These are phyloP conservation scores for Phaeoacremonium minimum DNA, from an alignment of 2,329 filamentous ascomycete species.

Conservation along the genomic window DNA sequence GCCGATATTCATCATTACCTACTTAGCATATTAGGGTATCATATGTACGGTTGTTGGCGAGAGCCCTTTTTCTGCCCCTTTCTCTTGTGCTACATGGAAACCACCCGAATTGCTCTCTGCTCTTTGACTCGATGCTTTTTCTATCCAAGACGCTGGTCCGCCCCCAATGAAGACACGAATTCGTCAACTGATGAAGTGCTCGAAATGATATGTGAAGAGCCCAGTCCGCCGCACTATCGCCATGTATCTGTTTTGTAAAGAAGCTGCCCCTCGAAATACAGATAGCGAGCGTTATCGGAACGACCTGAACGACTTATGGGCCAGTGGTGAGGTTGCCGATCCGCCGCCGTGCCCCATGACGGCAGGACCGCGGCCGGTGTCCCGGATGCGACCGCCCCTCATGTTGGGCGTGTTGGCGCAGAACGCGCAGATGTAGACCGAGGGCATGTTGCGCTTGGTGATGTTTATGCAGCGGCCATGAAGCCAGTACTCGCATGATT, in stretches of 20 bases:
- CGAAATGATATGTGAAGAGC: no score
- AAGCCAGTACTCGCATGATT: constrained; percentile 62
- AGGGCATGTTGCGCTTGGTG: constrained; percentile 45
- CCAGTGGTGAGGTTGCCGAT: constrained; percentile 31
- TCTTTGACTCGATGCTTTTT: no score
- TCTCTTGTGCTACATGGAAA: no score
- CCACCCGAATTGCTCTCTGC: no score
- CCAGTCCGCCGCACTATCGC: no score
- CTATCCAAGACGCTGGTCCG: no score
- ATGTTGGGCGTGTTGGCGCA: constrained; percentile 57
- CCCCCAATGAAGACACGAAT: no score
- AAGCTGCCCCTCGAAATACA: no score
- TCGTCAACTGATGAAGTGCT: no score
- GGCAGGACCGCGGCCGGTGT: constrained; percentile 26
- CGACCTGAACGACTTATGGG: constrained; percentile 39
- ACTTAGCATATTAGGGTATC: constrained; percentile 22
- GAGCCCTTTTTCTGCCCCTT: no score
- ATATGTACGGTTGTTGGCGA: constrained; percentile 17
- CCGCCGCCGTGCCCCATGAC: neutral
- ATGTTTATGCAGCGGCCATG: constrained; percentile 62
- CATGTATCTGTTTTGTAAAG: no score
- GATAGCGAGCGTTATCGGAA: constrained; percentile 40
- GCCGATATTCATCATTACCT: constrained; percentile 15
- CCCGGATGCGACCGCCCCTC: constrained; percentile 42
- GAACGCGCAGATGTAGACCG: constrained; percentile 60